Evolutionary conservation across 129 eudicot genomes (phyloP), one percentile per base, ranked within the genome.

Genomic region (Rutidosis leptorrhynchoides): DNA sequence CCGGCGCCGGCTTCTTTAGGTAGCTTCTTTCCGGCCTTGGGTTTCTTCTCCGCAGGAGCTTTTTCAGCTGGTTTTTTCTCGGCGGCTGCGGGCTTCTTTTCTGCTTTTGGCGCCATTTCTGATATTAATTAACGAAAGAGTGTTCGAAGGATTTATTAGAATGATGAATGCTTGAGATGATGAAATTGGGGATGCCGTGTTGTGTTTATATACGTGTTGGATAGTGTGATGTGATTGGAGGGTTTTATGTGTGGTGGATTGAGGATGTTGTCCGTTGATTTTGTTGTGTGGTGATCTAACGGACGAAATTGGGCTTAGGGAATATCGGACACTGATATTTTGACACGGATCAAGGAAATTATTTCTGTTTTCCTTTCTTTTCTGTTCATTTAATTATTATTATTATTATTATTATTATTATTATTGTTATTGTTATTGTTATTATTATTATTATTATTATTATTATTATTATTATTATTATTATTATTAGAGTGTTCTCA

Each of bases 41-140:
- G 74, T 25, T 69, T 69, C 71, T 82, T 80, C 67, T 80, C 84
- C 1, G 85, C 85, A 14, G 81, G 83, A 0, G 83, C 69, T 42
- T 82, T 82, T 10, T 78, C 87, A 0, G 86, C 86, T 0, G 83
- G 76, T 22, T 43, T 43, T 62, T 78, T 82, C 53, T 82, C 76
- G 76, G 71, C 75, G 1, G 84, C 75, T 0, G 84, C 84, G 0
- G 74, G 82, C 25, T 78, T 78, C 52, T 78, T 78, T 14, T 78
- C 78, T 72, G 74, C 75, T 45, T 80, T 80, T 17, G 84, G 81
- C 11, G 84, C 84, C 84, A 80, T 80, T 60, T 46, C 25, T 62
- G 12, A 21, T 23, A 32, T 20, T 4, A 10, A 7, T 29, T n/a
- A n/a, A n/a, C 2, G 42, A 9, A 32, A 16, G 12, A 25, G 19